Conservation (phyloP, 495 filamentous ascomycete species). For the Aspergillus incahuasiensis region DNA sequence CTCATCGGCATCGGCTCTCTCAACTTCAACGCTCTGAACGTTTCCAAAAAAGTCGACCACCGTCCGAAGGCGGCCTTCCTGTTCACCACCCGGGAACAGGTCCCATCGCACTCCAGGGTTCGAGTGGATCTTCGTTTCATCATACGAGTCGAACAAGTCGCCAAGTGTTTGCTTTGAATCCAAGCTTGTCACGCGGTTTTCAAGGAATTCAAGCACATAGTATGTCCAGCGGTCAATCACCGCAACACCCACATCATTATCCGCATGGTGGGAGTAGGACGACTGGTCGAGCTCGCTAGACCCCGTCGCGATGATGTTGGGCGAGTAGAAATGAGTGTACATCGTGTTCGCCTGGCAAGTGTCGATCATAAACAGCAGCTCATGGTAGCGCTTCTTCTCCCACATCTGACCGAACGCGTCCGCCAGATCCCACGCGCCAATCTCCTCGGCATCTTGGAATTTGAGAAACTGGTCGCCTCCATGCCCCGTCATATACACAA, state of each 20-base stretch:
- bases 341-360: conserved; percentile 99
- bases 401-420: conserved; percentile 99
- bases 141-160: conserved; percentile 93
- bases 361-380: conserved; percentile 99
- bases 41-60: conserved; percentile 98
- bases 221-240: conserved; percentile 99
- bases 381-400: conserved; percentile 96
- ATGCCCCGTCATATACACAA: conserved; percentile 99
- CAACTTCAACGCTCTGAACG: conserved; percentile 92
- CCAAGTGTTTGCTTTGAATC: conserved; percentile 82
- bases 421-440: conserved; percentile 90
- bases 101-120: conserved; percentile 92
- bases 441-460: conserved; percentile 97
- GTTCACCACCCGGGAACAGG: conserved; percentile 75
- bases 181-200: conserved; percentile 78
- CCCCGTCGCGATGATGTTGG: conserved; percentile 94
- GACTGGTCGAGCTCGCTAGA: conserved; percentile 91
- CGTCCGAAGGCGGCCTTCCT: conserved; percentile 66
- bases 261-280: conserved; percentile 93
- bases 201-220: conserved; percentile 95
- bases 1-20: conserved; percentile 49
- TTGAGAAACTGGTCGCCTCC: conserved; percentile 98
- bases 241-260: conserved; percentile 95
- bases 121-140: conserved; percentile 89
- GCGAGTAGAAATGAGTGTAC: conserved; percentile 96